Evolutionary conservation across 1,284 basidiomycete species (phyloP), one percentile per base, ranked within the genome.

Genomic region (Coniophora puteana): DNA sequence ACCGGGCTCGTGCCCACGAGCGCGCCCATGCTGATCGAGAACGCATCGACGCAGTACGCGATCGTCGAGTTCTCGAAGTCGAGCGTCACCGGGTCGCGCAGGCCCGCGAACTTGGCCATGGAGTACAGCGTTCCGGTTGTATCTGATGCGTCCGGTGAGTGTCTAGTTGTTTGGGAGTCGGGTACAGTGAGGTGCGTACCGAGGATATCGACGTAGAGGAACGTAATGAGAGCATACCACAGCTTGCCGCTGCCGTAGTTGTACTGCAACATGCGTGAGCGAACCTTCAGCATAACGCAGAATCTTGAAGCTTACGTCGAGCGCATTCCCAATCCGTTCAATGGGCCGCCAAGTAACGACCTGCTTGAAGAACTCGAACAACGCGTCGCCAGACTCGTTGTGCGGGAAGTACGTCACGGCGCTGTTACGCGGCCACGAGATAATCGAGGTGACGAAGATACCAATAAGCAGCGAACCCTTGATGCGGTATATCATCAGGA

Each of bases 51-150:
- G 51, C 86, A 88, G 66, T 91, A 93, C 5, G 90, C 91, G 41
- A 89, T 71, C 5, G 87, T 91, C 17, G 83, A 88, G 48, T 83
- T 80, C 65, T 94, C 91, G 55, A 94, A 94, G 63, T 94, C 91
- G 46, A 89, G 70, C 13, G 90, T 92, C 12, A 86, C 76, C 2
- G 83, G 85, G 59, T 93, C 84, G 43, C 89, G 86, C 10, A 94
- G 75, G 17, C 88, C 88, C n/a, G 91, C 89, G 51, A 93, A 92
- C 57, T 88, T 89, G 38, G 90, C 87, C 91, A 94, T 93, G 31
- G 91, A 84, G 63, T 92, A 92, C 10, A 93, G 67, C 2, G 91
- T 93, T 56, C 89, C 87, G 36, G 72, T 79, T 20, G 69, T 73
- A 47, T 76, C 68, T 63, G 31, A 25, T 21, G 38, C 8, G 23